Evolutionary conservation across 2,329 filamentous ascomycete species (phyloP), one percentile per base, ranked within the genome.

Genomic region (Botryotinia calthae): DNA sequence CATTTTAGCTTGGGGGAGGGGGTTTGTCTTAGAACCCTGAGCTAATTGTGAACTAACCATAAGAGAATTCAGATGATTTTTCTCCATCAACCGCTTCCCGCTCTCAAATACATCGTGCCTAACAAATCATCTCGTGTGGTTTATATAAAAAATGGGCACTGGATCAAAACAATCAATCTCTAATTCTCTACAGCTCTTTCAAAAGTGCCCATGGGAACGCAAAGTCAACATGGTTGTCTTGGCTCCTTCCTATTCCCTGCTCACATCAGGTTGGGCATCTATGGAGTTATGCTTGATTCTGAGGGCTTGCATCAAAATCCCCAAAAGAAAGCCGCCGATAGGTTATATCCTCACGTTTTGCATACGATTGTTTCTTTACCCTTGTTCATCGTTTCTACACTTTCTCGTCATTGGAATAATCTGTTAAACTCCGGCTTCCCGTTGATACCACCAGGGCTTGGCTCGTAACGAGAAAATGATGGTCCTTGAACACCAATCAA

Each of bases 401-500:
- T 18, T 67, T 42, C 64, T 54, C 72, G 34, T 72, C 70, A 72
- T 72, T 72, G 70, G 70, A 72, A 67, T 63, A 54, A 72, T 67
- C 61, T 66, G 46, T n/a, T 61, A 48, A 62, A 73, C 70, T 40
- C 58, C 71, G 63, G 48, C 63, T 31, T 71, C 73, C 73, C 64
- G 76, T 77, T 77, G 76, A 74, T 40, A 69, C 72, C 71, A 72
- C 70, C 72, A 61, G 51, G 28, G 34, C 70, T 72, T 66, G 71
- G 69, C 76, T 74, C 66, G 74, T 75, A 73, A 72, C 74, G 72
- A 68, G 56, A 62, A 67, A 73, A 70, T 76, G 48, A 56, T 67
- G 65, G 65, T 42, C 74, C 44, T 40, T 54, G 44, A 74, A 74
- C 73, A 69, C 78, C 78, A 78, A 78, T 79, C 78, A 76, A 74